Evolutionary conservation across 169 alveolate species (phyloP), one percentile per base, ranked within the genome.

Genomic region (Theileria luwenshuni): DNA sequence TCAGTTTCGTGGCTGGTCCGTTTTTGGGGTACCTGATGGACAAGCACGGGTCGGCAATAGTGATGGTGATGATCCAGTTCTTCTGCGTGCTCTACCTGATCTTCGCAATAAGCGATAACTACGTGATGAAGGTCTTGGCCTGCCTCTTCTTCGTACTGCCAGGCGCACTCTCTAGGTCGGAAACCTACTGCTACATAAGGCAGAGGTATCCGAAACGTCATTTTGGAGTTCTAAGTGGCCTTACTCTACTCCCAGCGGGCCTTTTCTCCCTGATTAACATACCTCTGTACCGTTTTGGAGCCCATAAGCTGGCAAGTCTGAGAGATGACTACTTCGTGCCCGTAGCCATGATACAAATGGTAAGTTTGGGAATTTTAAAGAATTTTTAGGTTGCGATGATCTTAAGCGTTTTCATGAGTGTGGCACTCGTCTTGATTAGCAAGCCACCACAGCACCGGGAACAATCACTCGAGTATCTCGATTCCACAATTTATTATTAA

Each of bases 1-100:
- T 41, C 42, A 74, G 72, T 8, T 76, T 76, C 51, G 45, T 76
- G 28, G 73, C 85, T 15, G 85, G 51, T 2, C 85, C 83, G 38
- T 32, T 76, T 41, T 27, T 76, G 25, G 85, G 85, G 6, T 42
- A 41, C 19, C 15, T 68, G 6, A 76, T 76, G 69, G 85, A 76
- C 80, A 68, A 43, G 30, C 41, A 54, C 54, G 80, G 85, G 52
- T 70, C 80, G 19, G 80, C 67, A 2, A 52, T 52, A 17, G 83
- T 69, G 30, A 70, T 76, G 67, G 58, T 59, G 65, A 41, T 76
- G 32, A 52, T 76, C 61, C 85, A 76, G 15, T 51, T 65, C 27
- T 51, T 58, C 43, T 65, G 71, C 27, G 25, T 59, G 27, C 42
- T 76, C 12, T 76, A 68, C 74, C 68, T n/a, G 45, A 51, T 56